phyloP scores from a whole-genome alignment of 2,329 filamentous ascomycete genomes.

The Hypoxylon sp. region DNA sequence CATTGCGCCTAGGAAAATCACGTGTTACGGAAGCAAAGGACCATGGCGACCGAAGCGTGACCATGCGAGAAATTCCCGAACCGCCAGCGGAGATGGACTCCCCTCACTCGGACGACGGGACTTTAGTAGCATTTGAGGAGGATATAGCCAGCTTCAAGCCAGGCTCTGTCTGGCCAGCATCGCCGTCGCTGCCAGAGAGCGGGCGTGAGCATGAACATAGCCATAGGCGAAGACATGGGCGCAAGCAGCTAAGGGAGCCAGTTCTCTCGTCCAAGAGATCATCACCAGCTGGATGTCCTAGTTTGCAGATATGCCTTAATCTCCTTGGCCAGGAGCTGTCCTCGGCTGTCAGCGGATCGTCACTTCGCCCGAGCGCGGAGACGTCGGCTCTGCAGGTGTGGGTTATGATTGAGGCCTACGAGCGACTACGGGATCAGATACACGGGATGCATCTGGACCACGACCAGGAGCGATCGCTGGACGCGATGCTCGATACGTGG shows the following conservation, averaged over 20 bases:
- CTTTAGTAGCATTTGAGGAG: constrained; percentile 56
- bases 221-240: too few relatives aligned
- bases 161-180: constrained; percentile 50
- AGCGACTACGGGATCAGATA: constrained; percentile 59
- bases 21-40: constrained; percentile 1
- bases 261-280: constrained; percentile 8
- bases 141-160: constrained; percentile 58
- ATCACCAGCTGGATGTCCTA: constrained; percentile 47
- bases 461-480: constrained; percentile 45
- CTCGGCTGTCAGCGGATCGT: constrained; percentile 47
- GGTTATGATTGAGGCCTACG: constrained; percentile 67
- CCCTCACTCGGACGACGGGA: constrained; percentile 55
- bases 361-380: constrained; percentile 41
- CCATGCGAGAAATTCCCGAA: constrained; percentile 30
- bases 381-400: constrained; percentile 59
- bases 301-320: constrained; percentile 60
- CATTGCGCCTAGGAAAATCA: constrained; percentile 21
- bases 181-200: constrained; percentile 41
- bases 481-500: constrained; percentile 60
- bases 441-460: constrained; percentile 42
- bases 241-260: constrained; percentile 3
- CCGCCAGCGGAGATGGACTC: constrained; percentile 38
- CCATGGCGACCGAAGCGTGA: constrained; percentile 7
- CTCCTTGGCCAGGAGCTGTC: constrained; percentile 60
- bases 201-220: background rate